Percentiles rank a stretch among this genome's conserved stretches.
Conservation (phyloP, 345 rosid genomes). For the Cardiospermum halicacabum region DNA sequence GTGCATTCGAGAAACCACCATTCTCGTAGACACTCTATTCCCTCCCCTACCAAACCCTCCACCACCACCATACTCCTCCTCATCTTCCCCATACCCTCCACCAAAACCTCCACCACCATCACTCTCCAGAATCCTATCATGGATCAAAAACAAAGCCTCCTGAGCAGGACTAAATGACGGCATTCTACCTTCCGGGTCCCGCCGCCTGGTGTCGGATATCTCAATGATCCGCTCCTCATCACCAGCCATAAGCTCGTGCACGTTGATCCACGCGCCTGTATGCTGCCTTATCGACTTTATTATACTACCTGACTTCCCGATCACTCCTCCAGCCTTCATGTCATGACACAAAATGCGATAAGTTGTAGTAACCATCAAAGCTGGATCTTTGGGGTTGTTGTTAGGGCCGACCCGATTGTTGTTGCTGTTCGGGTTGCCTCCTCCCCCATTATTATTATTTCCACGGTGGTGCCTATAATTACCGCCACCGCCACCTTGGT, state of each 20-base stretch:
- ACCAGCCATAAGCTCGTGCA: constrained; percentile 86
- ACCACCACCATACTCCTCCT: constrained; percentile 54
- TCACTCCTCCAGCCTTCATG: constrained; percentile 94
- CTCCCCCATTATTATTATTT: constrained; percentile 13
- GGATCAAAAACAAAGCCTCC: constrained; percentile 81
- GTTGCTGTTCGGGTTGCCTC: constrained; percentile 24
- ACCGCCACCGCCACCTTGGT: constrained; percentile 27
- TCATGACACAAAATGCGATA: constrained; percentile 96
- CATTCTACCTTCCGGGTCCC: constrained; percentile 93
- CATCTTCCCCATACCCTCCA: constrained; percentile 36
- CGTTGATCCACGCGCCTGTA: constrained; percentile 98
- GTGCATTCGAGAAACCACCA: constrained; percentile 89
- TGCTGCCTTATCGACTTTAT: constrained; percentile 89
- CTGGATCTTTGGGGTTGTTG: constrained; percentile 31
- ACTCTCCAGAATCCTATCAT: constrained; percentile 85
- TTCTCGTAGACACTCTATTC: constrained; percentile 67
- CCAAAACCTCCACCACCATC: constrained; percentile 46
- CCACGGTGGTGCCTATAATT: constrained; percentile 55
- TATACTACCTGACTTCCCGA: constrained; percentile 91
- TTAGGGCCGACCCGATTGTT: constrained; percentile 9
- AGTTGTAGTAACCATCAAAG: constrained; percentile 68
- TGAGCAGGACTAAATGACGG: constrained; percentile 93
- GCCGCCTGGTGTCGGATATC: constrained; percentile 87
- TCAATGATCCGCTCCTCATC: constrained; percentile 95
- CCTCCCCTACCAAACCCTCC: constrained; percentile 35